phyloP scores from a whole-genome alignment of 495 filamentous ascomycete genomes.

The Pseudevernia furfuracea region DNA sequence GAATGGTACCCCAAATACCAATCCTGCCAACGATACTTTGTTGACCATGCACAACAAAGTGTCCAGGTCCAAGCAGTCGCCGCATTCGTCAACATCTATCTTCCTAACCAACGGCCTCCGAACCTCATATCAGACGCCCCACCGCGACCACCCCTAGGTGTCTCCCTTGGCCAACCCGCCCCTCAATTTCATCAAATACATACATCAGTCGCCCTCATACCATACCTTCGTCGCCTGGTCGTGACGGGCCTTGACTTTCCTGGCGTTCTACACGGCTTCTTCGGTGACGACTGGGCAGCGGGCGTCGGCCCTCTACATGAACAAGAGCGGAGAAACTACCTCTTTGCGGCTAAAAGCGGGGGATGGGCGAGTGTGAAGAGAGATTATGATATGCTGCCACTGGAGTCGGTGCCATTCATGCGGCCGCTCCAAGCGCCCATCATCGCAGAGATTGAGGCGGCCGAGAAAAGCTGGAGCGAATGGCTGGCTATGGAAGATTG shows the following conservation, averaged over 20 bases:
- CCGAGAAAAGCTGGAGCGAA: slow-evolving; percentile 74
- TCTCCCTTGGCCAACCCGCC: slow-evolving; percentile 29
- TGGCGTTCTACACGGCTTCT: slow-evolving; percentile 83
- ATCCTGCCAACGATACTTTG: slow-evolving; percentile 85
- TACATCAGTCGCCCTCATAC: slow-evolving; percentile 65
- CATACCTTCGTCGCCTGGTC: slow-evolving; percentile 84
- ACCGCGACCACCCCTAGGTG: slow-evolving; percentile 31
- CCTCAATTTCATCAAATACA: slow-evolving; percentile 24
- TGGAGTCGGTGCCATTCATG: slow-evolving; percentile 81
- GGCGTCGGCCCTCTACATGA: slow-evolving; percentile 81
- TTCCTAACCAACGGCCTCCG: slow-evolving; percentile 43
- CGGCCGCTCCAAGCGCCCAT: slow-evolving; percentile 65
- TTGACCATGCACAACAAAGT: slow-evolving; percentile 85
- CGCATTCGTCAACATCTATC: slow-evolving; percentile 77
- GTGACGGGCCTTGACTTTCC: slow-evolving; percentile 86
- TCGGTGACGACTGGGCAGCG: slow-evolving; percentile 79
- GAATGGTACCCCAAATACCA: slow-evolving; percentile 92
- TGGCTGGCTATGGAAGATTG: slow-evolving; percentile 94
- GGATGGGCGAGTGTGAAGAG: slow-evolving; percentile 82
- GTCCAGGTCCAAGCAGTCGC: slow-evolving; percentile 78
- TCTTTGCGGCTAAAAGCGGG: slow-evolving; percentile 88
- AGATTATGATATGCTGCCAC: slow-evolving; percentile 74
- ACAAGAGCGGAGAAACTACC: slow-evolving; percentile 83
- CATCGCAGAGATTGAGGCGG: slow-evolving; percentile 73
- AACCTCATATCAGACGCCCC: slow-evolving; percentile 32